Evolutionary conservation across 441 rosid genomes (phyloP).

Genomic region (Jatropha multifida): DNA sequence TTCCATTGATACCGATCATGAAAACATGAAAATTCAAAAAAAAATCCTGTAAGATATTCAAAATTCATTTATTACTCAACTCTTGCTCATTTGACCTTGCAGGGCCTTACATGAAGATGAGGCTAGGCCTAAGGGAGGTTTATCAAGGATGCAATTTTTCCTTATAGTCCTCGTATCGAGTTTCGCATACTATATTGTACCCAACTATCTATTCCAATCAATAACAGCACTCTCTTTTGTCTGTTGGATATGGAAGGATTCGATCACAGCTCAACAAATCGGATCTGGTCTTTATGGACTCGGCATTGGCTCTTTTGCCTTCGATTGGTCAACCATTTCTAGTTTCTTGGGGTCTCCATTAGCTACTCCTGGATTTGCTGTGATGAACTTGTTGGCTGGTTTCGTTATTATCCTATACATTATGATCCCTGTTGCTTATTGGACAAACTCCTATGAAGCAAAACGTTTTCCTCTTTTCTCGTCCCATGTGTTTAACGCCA

Average conservation of each 20-base stretch:
- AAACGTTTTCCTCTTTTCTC: constrained; percentile 46
- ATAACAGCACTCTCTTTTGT: constrained; percentile 45
- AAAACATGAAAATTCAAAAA: too few relatives aligned
- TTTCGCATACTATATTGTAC: constrained; percentile 44
- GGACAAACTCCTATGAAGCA: constrained; percentile 38
- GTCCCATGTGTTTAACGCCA: constrained; percentile 24
- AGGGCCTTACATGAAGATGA: constrained; percentile 50
- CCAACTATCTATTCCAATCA: constrained; percentile 41
- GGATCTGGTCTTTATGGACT: constrained; percentile 47
- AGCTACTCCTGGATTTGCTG: constrained; percentile 42
- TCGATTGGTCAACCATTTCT: constrained; percentile 47
- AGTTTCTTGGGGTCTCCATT: constrained; percentile 40
- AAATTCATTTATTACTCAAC: too few relatives aligned
- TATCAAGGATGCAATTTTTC: constrained; percentile 52
- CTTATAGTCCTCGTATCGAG: constrained; percentile 35
- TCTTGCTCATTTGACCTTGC: background rate
- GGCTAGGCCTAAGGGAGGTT: constrained; percentile 36
- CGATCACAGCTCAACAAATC: constrained; percentile 41
- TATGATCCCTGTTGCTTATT: constrained; percentile 35
- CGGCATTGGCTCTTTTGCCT: constrained; percentile 38
- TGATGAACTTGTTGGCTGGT: constrained; percentile 37
- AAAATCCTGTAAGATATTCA: too few relatives aligned
- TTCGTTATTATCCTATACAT: constrained; percentile 37
- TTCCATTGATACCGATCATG: too few relatives aligned
- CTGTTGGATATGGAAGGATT: constrained; percentile 43